phyloP scores from a whole-genome alignment of 495 filamentous ascomycete species.

The Lasiosphaeris hirsuta region DNA sequence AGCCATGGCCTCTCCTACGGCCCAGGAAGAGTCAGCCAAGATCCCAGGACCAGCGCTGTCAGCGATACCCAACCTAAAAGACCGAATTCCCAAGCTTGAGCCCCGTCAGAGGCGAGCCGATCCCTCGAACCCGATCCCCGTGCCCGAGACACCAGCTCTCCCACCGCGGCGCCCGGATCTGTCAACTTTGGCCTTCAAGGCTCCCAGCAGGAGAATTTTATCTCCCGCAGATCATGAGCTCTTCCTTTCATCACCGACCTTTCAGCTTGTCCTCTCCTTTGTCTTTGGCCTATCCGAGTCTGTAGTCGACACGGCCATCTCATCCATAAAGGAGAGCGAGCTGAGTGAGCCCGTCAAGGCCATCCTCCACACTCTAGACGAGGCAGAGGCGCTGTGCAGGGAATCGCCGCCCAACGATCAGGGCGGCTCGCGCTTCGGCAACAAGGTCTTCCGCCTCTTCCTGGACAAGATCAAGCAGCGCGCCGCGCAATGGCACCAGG shows the following conservation, averaged over 20 bases:
- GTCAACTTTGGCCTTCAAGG: conserved; percentile 57
- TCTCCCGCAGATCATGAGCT: conserved; percentile 74
- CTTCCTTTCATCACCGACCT: conserved; percentile 75
- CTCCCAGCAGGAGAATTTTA: conserved; percentile 74
- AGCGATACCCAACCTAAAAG: conserved; percentile 54
- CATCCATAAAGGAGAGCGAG: conserved; percentile 54
- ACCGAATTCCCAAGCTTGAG: conserved; percentile 65
- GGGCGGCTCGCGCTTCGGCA: conserved; percentile 88
- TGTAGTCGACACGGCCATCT: conserved; percentile 71
- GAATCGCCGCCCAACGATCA: conserved; percentile 76
- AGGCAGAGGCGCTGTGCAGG: conserved; percentile 58
- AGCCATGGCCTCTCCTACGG: conserved; percentile 8
- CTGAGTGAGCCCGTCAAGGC: conserved; percentile 55
- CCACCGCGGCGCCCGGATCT: conserved; percentile 67
- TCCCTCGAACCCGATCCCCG: conserved; percentile 55
- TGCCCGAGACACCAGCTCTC: conserved; percentile 68
- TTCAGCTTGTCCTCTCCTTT: conserved; percentile 74
- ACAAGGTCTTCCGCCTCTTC: conserved; percentile 81
- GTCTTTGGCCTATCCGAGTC: conserved; percentile 83
- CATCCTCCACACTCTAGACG: conserved; percentile 68
- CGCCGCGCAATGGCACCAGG: conserved; percentile 54
- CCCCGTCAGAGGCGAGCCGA: conserved; percentile 57
- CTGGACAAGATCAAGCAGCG: conserved; percentile 65
- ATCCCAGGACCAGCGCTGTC: neutral
- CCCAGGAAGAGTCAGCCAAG: conserved; percentile 11